These are phyloP conservation scores for Tylopilus intermedius DNA, from an alignment of 768 basidiomycete species.

Conservation along the genomic window DNA sequence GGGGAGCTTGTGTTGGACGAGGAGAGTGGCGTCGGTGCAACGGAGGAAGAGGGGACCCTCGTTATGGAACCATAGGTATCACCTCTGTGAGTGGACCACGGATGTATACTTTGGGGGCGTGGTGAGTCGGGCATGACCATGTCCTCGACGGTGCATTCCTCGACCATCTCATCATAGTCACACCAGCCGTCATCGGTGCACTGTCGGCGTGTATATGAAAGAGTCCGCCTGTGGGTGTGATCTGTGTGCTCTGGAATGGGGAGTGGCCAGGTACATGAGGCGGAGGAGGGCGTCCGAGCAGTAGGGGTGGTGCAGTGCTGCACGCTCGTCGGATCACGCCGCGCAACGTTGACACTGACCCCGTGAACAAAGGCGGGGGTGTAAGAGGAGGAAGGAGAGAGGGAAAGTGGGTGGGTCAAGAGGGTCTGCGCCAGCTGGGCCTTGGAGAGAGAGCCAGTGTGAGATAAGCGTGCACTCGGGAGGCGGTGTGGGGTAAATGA, in stretches of 20 bases:
- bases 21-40: conserved; percentile 8
- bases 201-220: conserved; percentile 20
- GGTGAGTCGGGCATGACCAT: conserved; percentile 36
- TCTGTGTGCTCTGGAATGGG: conserved; percentile 19
- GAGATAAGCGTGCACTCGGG: conserved; percentile 14
- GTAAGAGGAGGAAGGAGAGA: conserved; percentile 17
- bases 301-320: conserved; percentile 41
- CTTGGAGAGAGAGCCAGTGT: conserved; percentile 20
- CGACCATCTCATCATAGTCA: conserved; percentile 39
- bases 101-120: conserved; percentile 16
- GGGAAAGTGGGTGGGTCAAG: conserved; percentile 30
- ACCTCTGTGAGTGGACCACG: conserved; percentile 21
- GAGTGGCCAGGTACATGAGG: conserved; percentile 29
- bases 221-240: conserved; percentile 27
- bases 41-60: conserved; percentile 24
- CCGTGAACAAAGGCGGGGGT: conserved; percentile 17
- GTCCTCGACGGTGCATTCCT: conserved; percentile 44
- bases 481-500: conserved; percentile 16
- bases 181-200: conserved; percentile 25
- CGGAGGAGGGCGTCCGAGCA: conserved; percentile 31
- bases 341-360: conserved; percentile 17
- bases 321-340: conserved; percentile 31
- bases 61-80: conserved; percentile 12
- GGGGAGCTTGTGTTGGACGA: conserved; percentile 17
- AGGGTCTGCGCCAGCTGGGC: conserved; percentile 45